phyloP scores from a whole-genome alignment of 805 yeast species.

The Candida suzukii region DNA sequence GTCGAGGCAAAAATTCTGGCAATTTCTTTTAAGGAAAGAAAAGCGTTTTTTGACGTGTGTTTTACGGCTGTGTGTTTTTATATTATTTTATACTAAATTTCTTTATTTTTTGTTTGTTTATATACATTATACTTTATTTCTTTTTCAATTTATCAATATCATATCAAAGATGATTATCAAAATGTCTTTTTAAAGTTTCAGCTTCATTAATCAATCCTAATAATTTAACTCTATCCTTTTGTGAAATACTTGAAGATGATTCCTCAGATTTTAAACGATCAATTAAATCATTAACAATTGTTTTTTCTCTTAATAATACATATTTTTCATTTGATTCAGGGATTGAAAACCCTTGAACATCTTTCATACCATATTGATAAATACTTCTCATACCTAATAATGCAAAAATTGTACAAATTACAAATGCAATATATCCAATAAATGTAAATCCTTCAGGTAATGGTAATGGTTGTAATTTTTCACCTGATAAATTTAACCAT shows the following conservation, averaged over 20 bases:
- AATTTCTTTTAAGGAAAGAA: too few species aligned
- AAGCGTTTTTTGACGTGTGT: not conserved
- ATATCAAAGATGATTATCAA: not conserved
- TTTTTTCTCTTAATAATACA: conserved; percentile 9
- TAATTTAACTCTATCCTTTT: conserved; percentile 6
- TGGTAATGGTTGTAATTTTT: conserved; percentile 51
- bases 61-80: too few species aligned
- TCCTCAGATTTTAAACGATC: conserved; percentile 10
- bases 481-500: conserved; percentile 55
- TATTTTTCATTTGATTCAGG: conserved; percentile 29
- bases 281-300: conserved; percentile 8
- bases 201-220: conserved; percentile 14
- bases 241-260: not conserved
- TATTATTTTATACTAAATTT: too few species aligned
- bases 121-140: too few species aligned
- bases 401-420: conserved; percentile 47
- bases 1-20: not conserved
- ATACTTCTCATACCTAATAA: conserved; percentile 55
- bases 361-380: conserved; percentile 59
- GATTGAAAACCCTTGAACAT: conserved; percentile 25
- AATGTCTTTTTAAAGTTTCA: conserved; percentile 10
- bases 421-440: conserved; percentile 62
- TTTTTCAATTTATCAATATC: not conserved
- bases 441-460: conserved; percentile 66
- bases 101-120: too few species aligned